Conservation (phyloP, 192 early-diverging fungal species). For the Backusella luteola region DNA sequence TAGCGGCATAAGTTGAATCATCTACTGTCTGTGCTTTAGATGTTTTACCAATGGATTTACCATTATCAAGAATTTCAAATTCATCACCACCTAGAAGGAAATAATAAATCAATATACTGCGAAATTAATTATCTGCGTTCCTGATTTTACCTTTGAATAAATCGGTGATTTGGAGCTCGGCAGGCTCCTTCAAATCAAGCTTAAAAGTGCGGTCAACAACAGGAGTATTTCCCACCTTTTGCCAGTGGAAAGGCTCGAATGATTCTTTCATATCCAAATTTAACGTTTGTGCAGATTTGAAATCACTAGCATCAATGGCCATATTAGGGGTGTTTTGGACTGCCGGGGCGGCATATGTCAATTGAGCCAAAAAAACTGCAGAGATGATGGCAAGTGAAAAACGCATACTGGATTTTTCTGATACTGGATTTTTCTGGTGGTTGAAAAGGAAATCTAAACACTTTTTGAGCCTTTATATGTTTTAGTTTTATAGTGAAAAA, state of each 20-base stretch:
- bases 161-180: slow-evolving; percentile 2
- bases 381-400: slow-evolving; percentile 23
- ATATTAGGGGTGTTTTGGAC: not conserved
- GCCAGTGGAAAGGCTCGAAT: slow-evolving; percentile 17
- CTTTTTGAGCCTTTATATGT: not conserved
- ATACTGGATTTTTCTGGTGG: not conserved
- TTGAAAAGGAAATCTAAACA: not conserved
- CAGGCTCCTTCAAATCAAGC: not conserved
- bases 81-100: slow-evolving; percentile 4
- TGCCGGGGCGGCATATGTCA: slow-evolving; percentile 4
- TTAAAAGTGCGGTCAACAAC: slow-evolving; percentile 8
- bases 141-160: not conserved
- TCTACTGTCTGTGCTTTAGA: not conserved
- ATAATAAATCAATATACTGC: not conserved
- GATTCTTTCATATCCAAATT: not conserved
- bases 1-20: not conserved
- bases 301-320: not conserved
- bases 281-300: not conserved
- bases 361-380: slow-evolving; percentile 3
- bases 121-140: not conserved
- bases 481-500: not conserved
- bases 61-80: slow-evolving; percentile 9
- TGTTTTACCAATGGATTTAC: slow-evolving; percentile 7
- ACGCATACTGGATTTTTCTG: slow-evolving; percentile 6
- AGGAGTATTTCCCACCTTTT: not conserved